Base-by-base conservation (phyloP, 2,329 filamentous ascomycete species). In the Sphaerulina musiva region DNA sequence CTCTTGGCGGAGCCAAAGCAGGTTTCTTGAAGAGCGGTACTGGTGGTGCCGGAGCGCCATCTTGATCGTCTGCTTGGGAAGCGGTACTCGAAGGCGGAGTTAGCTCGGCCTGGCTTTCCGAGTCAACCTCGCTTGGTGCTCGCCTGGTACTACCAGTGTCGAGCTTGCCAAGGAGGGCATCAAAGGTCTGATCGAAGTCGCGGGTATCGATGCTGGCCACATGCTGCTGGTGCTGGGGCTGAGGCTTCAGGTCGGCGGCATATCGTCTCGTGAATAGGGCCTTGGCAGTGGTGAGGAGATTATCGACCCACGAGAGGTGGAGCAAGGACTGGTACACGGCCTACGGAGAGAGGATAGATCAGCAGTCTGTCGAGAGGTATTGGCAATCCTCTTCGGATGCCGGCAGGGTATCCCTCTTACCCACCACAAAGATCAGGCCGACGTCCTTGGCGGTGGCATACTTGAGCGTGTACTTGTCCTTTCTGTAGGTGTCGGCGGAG, bases 271-370 rank as follows among this genome's bases (percentile, higher is more conserved):
- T 80, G 68, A 97, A 98, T 34, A 98, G 84, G 8, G 87, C 90
- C 69, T 86, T 89, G 66, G 97, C 89, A 66, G 97, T 95, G 68
- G 96, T 92, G 62, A 98, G 83, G 46, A 98, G 84, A 70, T 93
- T 90, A 72, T 98, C 93, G 61, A 97, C 89, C 93, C 95, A 98
- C 10, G 88, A 91, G 7, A 98, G 81, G 71, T 96, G 91, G 31
- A 98, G 80, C 32, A 98, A 82, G 39, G 91, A 96, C 69, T 95
- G 88, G 72, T 98, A 98, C 60, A 98, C 93, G 61, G 92, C 93
- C 90, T 95, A 66, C 44, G 48, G 4, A 44, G n/a, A 38, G 42
- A 9, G 3, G 17, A 31, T 26, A 8, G 40, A 58, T 64, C 60
- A 60, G 58, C 49, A 51, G n/a, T 55, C 46, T 14, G 40, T 17